Evolutionary conservation across 495 filamentous ascomycete species (phyloP), one percentile per base, ranked within the genome.

Genomic region (Daldinia bambusicola): DNA sequence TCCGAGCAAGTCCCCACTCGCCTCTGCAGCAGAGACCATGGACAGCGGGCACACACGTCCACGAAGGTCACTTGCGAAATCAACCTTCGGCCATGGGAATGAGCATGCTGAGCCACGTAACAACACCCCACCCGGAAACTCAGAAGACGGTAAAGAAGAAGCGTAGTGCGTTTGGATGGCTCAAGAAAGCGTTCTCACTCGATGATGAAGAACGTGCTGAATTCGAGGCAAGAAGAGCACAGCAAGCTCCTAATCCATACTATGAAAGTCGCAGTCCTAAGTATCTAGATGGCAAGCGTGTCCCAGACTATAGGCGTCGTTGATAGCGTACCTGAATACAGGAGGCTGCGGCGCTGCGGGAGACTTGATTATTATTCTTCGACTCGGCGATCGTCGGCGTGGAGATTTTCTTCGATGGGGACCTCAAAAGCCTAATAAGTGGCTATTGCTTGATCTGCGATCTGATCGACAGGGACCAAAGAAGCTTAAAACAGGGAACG

Each of bases 111-210:
- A 83, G 82, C 67, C 80, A 77, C 55, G 75, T 78, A 18, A 82
- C 79, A 22, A 78, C 79, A 26, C 72, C 78, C 59, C 77, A 68
- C 0, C 70, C 56, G 4, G 71, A 80, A 50, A 77, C 69, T 1
- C 53, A 37, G n/a, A 77, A 79, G 68, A 78, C 79, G 40, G 52
- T 86, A 32, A 87, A 87, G 72, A 88, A 88, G 80, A 88, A 88
- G 78, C 77, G 83, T 30, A 88, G 86, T 74, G 85, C 84, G 7
- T 88, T 88, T 61, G 84, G 85, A 14, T 88, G 86, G 86, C 74
- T 88, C 26, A 88, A 86, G 74, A 88, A 88, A 76, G 85, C 85
- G 18, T 88, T 88, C 37, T 80, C 81, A 3, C 75, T 88, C 31
- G 85, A 86, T 52, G 86, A 88, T 13, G 86, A 88, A 69, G 86